phyloP scores from a whole-genome alignment of 2,329 filamentous ascomycete species.

The Botrytis galanthina region DNA sequence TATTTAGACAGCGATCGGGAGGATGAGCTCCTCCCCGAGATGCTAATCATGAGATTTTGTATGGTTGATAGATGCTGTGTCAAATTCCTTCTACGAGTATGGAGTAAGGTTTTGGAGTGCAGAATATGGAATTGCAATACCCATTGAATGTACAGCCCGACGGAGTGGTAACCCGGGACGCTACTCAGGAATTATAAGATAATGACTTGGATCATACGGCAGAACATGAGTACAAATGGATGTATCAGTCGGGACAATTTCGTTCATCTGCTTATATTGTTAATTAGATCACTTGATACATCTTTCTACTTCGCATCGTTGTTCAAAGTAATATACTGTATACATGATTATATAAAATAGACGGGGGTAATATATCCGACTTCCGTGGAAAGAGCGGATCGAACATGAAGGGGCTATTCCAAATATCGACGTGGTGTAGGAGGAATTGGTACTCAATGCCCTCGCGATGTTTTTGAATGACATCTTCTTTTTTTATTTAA shows the following conservation, averaged over 20 bases:
- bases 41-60: background rate
- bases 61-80: background rate
- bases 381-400: background rate
- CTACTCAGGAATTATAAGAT: background rate
- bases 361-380: constrained; percentile 1
- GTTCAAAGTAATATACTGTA: background rate
- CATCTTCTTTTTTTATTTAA: background rate
- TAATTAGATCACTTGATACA: constrained; percentile 11
- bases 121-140: background rate
- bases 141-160: constrained; percentile 10
- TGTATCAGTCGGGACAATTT: background rate
- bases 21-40: background rate
- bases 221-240: background rate
- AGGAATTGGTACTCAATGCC: background rate
- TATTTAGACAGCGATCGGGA: background rate
- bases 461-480: background rate
- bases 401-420: background rate
- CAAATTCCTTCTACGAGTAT: background rate
- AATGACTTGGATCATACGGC: background rate
- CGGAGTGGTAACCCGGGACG: constrained; percentile 15
- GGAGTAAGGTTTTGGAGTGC: background rate
- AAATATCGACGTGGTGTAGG: background rate
- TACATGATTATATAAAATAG: background rate
- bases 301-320: background rate
- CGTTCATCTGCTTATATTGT: background rate